Conservation (phyloP, 2,329 filamentous ascomycete genomes). For the Claviceps sp. region DNA sequence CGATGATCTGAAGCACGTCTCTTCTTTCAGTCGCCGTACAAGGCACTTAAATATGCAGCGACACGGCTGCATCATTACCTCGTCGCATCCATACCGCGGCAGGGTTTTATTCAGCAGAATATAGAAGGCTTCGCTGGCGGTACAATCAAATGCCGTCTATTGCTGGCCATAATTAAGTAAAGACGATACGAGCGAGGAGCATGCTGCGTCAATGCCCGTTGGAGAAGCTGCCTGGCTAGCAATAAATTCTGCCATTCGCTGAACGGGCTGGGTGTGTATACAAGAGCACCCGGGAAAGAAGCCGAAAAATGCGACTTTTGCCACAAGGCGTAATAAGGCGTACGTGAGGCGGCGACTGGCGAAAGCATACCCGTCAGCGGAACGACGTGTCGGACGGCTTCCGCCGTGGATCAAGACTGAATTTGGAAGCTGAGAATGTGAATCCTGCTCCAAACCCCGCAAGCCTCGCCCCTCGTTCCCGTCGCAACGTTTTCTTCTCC, state of each 20-base stretch:
- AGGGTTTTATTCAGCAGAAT: not conserved
- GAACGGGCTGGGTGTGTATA: too few relatives aligned
- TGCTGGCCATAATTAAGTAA: too few relatives aligned
- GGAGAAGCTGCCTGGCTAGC: too few relatives aligned
- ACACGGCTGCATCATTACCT: not conserved
- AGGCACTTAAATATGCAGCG: not conserved
- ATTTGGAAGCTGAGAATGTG: not conserved
- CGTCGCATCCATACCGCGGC: not conserved
- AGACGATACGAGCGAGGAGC: too few relatives aligned
- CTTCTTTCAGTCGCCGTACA: not conserved
- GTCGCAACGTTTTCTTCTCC: not conserved
- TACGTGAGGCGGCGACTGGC: not conserved
- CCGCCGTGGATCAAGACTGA: not conserved
- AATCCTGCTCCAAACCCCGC: not conserved
- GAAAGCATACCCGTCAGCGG: not conserved
- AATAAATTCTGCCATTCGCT: too few relatives aligned
- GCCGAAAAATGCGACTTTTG: not conserved
- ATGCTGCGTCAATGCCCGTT: too few relatives aligned
- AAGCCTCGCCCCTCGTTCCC: not conserved
- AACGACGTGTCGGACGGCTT: not conserved
- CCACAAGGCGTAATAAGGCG: not conserved
- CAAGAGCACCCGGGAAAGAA: too few relatives aligned
- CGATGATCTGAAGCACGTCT: not conserved
- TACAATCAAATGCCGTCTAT: too few relatives aligned
- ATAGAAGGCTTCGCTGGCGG: too few relatives aligned